Percentiles rank a stretch among this genome's conserved stretches.
phyloP scores from a whole-genome alignment of 352 stramenopile genomes.

The Pythium graminicola region DNA sequence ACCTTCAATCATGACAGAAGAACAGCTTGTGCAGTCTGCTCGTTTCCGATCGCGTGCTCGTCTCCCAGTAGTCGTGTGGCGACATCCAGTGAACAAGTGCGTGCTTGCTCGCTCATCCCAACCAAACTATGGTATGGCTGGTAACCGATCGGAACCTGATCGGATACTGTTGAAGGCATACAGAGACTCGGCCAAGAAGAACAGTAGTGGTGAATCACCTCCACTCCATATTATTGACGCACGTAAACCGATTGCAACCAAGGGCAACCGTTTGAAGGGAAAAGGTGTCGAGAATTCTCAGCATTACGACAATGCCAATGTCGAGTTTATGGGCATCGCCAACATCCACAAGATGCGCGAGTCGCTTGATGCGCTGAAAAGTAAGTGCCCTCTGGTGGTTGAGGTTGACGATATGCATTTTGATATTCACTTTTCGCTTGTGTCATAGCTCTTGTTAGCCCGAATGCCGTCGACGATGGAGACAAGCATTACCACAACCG shows the following conservation, averaged over 20 bases:
- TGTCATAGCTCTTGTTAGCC: no score
- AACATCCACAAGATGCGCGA: constrained; percentile 99
- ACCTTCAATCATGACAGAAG: constrained; percentile 90
- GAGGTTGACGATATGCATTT: no score
- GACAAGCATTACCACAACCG: constrained; percentile 90
- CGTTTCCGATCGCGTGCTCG: constrained; percentile 92
- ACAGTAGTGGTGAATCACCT: constrained; percentile 55
- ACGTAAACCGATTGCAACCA: constrained; percentile 73
- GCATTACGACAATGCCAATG: constrained; percentile 92
- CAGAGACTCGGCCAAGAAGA: constrained; percentile 80
- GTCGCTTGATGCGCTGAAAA: constrained; percentile 83
- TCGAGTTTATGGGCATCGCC: constrained; percentile 97
- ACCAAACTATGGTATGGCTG: constrained; percentile 95
- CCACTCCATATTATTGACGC: constrained; percentile 84
- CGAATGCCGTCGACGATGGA: constrained; percentile 73
- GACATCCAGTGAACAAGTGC: constrained; percentile 87
- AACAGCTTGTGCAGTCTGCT: constrained; percentile 83
- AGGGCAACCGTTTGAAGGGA: constrained; percentile 78
- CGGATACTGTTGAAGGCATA: constrained; percentile 84
- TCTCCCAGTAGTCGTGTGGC: constrained; percentile 91
- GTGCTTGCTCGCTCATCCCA: constrained; percentile 93
- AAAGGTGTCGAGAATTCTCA: constrained; percentile 95
- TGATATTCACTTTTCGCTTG: no score
- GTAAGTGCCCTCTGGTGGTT: constrained; percentile 32
- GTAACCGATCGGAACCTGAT: constrained; percentile 90